Percentiles rank a stretch among this genome's conserved stretches.
Evolutionary conservation across 163 green algal genomes (phyloP).

Genomic region (Scenedesmus sp.): DNA sequence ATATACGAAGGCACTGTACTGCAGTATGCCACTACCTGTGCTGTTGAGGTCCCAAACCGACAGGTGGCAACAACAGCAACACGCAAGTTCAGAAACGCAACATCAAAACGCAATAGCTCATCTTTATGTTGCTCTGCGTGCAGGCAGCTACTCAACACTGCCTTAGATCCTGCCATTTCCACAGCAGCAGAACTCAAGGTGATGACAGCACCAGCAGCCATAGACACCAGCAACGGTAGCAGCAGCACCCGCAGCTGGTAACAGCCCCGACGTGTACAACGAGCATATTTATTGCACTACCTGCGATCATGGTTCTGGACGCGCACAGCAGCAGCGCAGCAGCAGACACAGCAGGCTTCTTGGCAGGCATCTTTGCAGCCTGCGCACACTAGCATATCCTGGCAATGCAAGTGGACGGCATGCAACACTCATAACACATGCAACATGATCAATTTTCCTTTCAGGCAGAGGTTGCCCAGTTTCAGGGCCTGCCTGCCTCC

Average conservation of each 20-base stretch:
- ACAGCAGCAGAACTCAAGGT: conserved; percentile 23
- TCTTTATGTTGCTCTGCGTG: no score
- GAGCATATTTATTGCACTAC: no score
- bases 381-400: no score
- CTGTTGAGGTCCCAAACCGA: not conserved
- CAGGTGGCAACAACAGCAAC: not conserved
- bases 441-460: not conserved
- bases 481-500: not conserved
- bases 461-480: not conserved
- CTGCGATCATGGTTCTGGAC: no score
- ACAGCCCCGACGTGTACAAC: no score
- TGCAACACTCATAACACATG: not conserved
- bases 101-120: no score
- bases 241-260: not conserved
- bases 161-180: not conserved
- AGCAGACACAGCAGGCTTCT: no score
- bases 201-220: not conserved
- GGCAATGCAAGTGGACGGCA: not conserved
- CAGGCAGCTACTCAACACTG: not conserved
- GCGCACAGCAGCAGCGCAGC: no score
- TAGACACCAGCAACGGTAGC: no score
- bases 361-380: no score
- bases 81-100: no score
- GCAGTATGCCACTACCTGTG: not conserved
- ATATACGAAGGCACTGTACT: no score